Evolutionary conservation across 345 rosid genomes (phyloP).

Genomic region (Mercurialis annua): DNA sequence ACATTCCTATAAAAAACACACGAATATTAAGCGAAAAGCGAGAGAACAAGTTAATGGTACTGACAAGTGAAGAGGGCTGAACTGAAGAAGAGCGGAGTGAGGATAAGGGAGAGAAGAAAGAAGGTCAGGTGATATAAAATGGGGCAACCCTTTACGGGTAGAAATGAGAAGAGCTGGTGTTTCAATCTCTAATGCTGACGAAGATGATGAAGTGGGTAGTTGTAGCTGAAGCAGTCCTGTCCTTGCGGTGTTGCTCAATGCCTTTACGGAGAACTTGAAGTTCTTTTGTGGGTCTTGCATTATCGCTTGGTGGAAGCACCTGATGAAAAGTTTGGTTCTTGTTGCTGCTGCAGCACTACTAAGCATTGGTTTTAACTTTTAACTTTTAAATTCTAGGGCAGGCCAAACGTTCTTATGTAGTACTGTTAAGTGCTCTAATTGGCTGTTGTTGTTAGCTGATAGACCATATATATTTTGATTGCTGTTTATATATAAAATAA

Average conservation of each 20-base stretch:
- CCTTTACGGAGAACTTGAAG: conserved; percentile 56
- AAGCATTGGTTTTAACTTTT: no score
- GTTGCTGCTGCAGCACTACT: no score
- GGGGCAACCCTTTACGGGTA: conserved; percentile 68
- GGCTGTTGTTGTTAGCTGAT: no score
- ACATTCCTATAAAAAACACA: no score
- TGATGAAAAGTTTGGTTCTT: neutral
- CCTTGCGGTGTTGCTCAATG: conserved; percentile 48
- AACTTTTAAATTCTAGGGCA: no score
- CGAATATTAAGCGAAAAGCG: neutral
- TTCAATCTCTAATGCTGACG: conserved; percentile 45
- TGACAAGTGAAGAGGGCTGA: conserved; percentile 77
- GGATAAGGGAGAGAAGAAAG: conserved; percentile 63
- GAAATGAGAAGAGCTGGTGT: conserved; percentile 69
- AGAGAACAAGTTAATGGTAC: no score
- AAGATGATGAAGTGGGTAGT: conserved; percentile 37
- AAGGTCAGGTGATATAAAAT: conserved; percentile 66
- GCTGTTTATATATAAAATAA: no score
- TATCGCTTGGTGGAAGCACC: neutral
- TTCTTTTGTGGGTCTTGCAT: neutral
- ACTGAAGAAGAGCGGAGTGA: conserved; percentile 55
- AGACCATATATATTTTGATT: no score
- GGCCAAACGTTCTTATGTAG: no score
- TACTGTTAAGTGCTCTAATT: no score
- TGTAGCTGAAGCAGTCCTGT: conserved; percentile 51